Evolutionary conservation across 768 basidiomycete genomes (phyloP).

Genomic region (Russula abietina): DNA sequence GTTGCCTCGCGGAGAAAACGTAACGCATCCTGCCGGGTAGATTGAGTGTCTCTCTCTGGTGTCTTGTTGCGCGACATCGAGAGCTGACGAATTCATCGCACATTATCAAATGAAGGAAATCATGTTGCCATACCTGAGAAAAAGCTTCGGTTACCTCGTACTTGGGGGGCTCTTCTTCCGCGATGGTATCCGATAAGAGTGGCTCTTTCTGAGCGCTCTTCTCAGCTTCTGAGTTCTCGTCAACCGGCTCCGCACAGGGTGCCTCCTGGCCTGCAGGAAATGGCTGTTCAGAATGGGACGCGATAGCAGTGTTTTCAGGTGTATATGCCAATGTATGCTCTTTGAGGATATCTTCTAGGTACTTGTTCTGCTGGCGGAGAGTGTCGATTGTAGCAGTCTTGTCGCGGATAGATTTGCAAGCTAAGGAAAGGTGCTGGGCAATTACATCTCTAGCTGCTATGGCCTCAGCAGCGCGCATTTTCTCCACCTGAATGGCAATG

Average conservation of each 20-base stretch:
- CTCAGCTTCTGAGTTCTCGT: background rate
- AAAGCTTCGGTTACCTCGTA: constrained; percentile 18
- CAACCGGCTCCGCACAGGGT: background rate
- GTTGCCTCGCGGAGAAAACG: constrained; percentile 25
- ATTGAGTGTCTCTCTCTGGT: constrained; percentile 20
- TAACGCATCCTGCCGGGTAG: constrained; percentile 23
- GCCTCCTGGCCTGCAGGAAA: constrained; percentile 7
- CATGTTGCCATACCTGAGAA: background rate
- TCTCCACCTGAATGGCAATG: constrained; percentile 23
- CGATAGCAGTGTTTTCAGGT: background rate
- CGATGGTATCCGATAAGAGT: background rate
- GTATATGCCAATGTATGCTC: constrained; percentile 27
- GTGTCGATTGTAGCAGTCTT: constrained; percentile 19
- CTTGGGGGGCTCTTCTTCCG: constrained; percentile 17
- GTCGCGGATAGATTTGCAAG: constrained; percentile 24
- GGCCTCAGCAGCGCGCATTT: constrained; percentile 20
- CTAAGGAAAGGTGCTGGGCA: constrained; percentile 22
- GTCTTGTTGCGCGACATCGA: constrained; percentile 7
- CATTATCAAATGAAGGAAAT: background rate
- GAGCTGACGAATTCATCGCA: background rate
- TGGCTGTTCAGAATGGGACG: background rate
- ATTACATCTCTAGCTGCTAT: constrained; percentile 24
- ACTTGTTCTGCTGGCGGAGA: constrained; percentile 20
- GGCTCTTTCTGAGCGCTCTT: background rate
- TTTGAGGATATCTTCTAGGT: constrained; percentile 30